Conservation (phyloP, 805 yeast genomes). For the Wickerhamomyces alni region DNA sequence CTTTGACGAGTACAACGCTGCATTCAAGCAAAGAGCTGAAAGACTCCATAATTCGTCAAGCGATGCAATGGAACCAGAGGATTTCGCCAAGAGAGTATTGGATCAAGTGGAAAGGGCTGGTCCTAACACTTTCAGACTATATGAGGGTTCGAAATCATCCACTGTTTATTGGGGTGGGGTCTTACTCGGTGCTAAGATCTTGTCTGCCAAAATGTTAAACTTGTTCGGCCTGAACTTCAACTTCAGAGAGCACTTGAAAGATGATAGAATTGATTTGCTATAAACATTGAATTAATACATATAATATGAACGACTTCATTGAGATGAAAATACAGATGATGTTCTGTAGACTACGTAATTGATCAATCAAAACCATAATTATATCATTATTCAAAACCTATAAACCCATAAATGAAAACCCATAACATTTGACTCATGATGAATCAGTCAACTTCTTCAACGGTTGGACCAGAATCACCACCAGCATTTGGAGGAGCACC, state of each 20-base stretch:
- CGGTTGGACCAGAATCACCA: constrained; percentile 58
- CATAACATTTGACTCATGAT: too few relatives aligned
- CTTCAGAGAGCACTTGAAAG: constrained; percentile 16
- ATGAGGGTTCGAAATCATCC: constrained; percentile 17
- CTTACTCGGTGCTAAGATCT: constrained; percentile 5
- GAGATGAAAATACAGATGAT: too few relatives aligned
- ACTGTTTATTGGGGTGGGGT: constrained; percentile 6
- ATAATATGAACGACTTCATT: too few relatives aligned
- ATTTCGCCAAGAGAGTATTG: constrained; percentile 35
- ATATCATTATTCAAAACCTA: not conserved
- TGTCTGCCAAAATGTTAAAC: constrained; percentile 13
- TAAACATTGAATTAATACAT: too few relatives aligned
- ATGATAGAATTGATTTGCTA: constrained; percentile 3
- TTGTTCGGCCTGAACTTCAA: constrained; percentile 18
- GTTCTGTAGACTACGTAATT: too few relatives aligned
- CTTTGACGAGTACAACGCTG: constrained; percentile 13
- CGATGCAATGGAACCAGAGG: constrained; percentile 27
- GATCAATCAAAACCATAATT: not conserved
- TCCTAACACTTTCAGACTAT: constrained; percentile 13
- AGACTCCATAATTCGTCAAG: constrained; percentile 2
- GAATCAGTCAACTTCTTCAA: constrained; percentile 70
- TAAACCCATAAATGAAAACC: not conserved
- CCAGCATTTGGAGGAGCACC: constrained; percentile 52
- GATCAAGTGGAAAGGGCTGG: constrained; percentile 24
- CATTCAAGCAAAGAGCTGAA: constrained; percentile 7